phyloP scores from a whole-genome alignment of 2,329 filamentous ascomycete genomes.

The Thelonectria discophora region DNA sequence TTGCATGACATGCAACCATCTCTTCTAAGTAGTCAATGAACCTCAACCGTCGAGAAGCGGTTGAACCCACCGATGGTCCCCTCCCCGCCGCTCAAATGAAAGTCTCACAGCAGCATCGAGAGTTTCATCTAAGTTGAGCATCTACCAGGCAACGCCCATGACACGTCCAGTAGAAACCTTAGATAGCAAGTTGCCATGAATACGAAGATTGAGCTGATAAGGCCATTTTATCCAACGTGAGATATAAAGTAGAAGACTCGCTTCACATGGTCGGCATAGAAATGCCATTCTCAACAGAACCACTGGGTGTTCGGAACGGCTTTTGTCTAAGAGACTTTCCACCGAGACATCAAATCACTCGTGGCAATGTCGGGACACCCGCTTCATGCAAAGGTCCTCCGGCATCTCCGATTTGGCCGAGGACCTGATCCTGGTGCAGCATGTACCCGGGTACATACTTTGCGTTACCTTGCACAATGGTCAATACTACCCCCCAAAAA shows the following conservation, averaged over 20 bases:
- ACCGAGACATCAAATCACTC: no score
- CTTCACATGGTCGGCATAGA: no score
- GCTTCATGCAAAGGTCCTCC: not conserved
- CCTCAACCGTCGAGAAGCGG: not conserved
- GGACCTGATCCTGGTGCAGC: not conserved
- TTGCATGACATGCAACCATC: not conserved
- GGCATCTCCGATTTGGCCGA: not conserved
- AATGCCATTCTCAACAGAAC: no score
- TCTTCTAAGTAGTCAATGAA: not conserved
- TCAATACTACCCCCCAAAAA: not conserved
- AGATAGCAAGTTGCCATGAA: not conserved
- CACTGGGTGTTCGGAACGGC: no score
- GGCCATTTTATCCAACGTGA: no score
- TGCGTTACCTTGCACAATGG: not conserved
- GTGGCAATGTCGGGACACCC: no score
- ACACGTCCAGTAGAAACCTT: not conserved
- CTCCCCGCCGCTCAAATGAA: constrained; percentile 9
- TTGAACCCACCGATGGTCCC: not conserved
- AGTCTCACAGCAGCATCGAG: constrained; percentile 26
- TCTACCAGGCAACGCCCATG: not conserved
- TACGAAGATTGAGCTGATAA: not conserved
- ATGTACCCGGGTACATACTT: not conserved
- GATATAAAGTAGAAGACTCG: no score
- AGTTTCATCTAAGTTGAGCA: not conserved
- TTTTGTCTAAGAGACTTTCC: no score